These are phyloP conservation scores for Oidiodendron maius DNA, from an alignment of 495 filamentous ascomycete species.

Conservation along the genomic window DNA sequence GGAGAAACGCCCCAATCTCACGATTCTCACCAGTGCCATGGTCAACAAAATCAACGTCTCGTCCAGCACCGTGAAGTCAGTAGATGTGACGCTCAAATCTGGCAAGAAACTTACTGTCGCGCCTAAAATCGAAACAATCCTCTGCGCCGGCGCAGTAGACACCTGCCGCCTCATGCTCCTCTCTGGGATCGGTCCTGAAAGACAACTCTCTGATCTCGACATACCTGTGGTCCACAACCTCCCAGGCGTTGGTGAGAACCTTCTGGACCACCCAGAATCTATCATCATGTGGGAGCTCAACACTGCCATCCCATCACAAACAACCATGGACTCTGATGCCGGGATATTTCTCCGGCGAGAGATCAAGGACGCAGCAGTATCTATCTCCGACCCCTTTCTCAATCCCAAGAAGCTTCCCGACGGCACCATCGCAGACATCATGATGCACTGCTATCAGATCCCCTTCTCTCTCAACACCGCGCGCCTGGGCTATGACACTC, in stretches of 20 bases:
- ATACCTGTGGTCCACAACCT: slow-evolving; percentile 69
- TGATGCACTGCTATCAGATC: slow-evolving; percentile 93
- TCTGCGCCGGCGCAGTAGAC: slow-evolving; percentile 67
- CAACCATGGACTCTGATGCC: slow-evolving; percentile 80
- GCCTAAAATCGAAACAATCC: slow-evolving; percentile 64
- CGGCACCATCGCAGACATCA: slow-evolving; percentile 67
- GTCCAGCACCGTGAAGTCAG: slow-evolving; percentile 54
- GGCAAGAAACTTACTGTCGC: slow-evolving; percentile 53
- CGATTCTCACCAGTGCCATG: slow-evolving; percentile 74
- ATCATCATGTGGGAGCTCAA: slow-evolving; percentile 73
- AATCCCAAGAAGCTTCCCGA: slow-evolving; percentile 38
- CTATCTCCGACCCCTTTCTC: slow-evolving; percentile 15
- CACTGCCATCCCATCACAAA: slow-evolving; percentile 65
- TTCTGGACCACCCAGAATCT: slow-evolving; percentile 48
- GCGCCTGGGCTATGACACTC: slow-evolving; percentile 66
- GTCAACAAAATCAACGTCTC: slow-evolving; percentile 68
- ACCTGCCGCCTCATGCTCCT: slow-evolving; percentile 48
- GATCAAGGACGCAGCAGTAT: slow-evolving; percentile 51
- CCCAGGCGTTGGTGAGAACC: slow-evolving; percentile 73
- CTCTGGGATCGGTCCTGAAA: slow-evolving; percentile 67
- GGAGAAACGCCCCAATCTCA: slow-evolving; percentile 71
- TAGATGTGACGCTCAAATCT: slow-evolving; percentile 60
- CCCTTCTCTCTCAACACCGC: slow-evolving; percentile 68
- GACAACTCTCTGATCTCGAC: slow-evolving; percentile 55
- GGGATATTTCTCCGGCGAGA: slow-evolving; percentile 79